A percentile compares a stretch with the other conserved stretches of the same genome.
Evolutionary conservation across 2,329 filamentous ascomycete genomes (phyloP).

Genomic region (Fusarium globosum): DNA sequence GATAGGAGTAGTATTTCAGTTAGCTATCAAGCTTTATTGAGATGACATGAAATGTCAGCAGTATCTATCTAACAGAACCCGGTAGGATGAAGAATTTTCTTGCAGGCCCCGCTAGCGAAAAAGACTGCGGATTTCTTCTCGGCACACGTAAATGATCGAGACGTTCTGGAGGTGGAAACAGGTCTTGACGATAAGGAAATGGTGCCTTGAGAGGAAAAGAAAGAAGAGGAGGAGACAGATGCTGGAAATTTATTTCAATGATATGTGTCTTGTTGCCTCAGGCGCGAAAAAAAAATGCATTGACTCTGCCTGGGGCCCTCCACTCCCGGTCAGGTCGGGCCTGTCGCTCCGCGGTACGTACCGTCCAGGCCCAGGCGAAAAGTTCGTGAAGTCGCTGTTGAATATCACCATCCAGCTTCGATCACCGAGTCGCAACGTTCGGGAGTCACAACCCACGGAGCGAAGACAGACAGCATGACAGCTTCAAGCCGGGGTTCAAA

Average conservation of each 20-base stretch:
- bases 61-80: slow-evolving; percentile 97
- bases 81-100: slow-evolving; percentile 62
- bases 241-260: slow-evolving; percentile 18
- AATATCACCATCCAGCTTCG: slow-evolving; percentile 37
- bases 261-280: slow-evolving; percentile 42
- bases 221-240: slow-evolving; percentile 35
- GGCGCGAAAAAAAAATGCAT: slow-evolving; percentile 32
- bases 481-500: slow-evolving; percentile 67
- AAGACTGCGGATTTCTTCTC: slow-evolving; percentile 84
- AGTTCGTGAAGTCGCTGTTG: slow-evolving; percentile 42
- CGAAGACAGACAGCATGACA: slow-evolving; percentile 54
- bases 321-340: neutral
- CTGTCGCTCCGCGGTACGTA: slow-evolving; percentile 38
- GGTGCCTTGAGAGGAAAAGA: slow-evolving; percentile 69
- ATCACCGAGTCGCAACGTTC: slow-evolving; percentile 24
- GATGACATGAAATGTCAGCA: slow-evolving; percentile 73
- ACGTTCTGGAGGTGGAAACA: slow-evolving; percentile 75
- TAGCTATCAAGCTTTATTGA: neutral
- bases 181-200: slow-evolving; percentile 97
- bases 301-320: neutral
- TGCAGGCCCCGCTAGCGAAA: slow-evolving; percentile 98
- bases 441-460: slow-evolving; percentile 23
- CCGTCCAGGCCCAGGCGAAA: slow-evolving; percentile 36
- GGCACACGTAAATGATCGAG: slow-evolving; percentile 94
- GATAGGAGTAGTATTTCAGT: neutral